Base-by-base conservation (phyloP, 2,329 filamentous ascomycete species). In the Sarocladium strictum region DNA sequence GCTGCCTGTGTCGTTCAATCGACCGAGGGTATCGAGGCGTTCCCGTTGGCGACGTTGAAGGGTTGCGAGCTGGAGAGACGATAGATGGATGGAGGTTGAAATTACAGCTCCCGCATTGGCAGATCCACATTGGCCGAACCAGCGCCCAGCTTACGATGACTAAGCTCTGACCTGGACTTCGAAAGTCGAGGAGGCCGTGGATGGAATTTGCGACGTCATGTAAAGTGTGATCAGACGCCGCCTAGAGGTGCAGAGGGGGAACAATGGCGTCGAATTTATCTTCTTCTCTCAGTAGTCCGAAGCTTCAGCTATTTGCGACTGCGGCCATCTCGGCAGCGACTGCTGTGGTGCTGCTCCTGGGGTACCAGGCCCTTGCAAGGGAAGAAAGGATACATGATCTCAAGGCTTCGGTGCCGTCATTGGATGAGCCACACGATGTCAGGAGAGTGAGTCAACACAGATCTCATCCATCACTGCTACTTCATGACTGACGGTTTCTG, bases 291-390 rank as follows among this genome's bases (percentile, higher is more conserved):
- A 21, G 35, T 11, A 77, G 70, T 61, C 70, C 76, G 32, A 75
- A 74, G 24, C 65, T 78, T 40, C 89, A 91, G 67, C 74, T 94
- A 33, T 79, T 84, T 17, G 81, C 85, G 2, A 90, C 89, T 0
- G 89, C 89, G 2, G 74, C 89, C 21, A 71, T 82, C 14, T 86
- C 83, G 0, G 84, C 83, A 17, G 78, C 77, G 9, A 73, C 83
- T 0, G 83, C 80, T 24, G 83, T 83, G 2, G 75, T 76, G n/a
- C 72, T 81, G 7, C 75, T 87, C 29, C 69, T 87, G 14, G 80
- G 81, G 19, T 85, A 83, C 61, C 84, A 87, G 66, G 75, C 75
- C 37, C 67, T 85, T n/a, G 76, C 79, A 57, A 68, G 79, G 27
- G 73, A 79, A 57, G 76, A 78, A 60, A 76, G 77, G 29, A 65